Percentiles rank a stretch among this genome's conserved stretches.
phyloP scores from a whole-genome alignment of 2,329 filamentous ascomycete genomes.

The Dactylella cylindrospora region DNA sequence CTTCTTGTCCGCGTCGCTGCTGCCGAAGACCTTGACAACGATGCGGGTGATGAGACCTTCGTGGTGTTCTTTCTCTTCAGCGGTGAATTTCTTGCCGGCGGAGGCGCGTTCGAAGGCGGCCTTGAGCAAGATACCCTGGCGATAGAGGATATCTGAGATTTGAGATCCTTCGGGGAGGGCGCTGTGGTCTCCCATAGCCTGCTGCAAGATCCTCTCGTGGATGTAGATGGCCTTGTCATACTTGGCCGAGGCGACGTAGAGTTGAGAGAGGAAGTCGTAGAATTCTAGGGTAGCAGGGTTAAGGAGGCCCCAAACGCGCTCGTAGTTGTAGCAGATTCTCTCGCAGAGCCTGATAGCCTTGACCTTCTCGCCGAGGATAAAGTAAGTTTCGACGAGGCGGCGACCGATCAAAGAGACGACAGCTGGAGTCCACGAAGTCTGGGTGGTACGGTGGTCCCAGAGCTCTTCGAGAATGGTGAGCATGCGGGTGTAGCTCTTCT shows the following conservation, averaged over 20 bases:
- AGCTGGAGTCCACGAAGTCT: conserved; percentile 55
- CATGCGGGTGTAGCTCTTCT: conserved; percentile 17
- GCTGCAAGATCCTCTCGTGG: conserved; percentile 18
- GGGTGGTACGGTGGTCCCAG: conserved; percentile 56
- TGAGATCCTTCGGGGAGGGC: background rate
- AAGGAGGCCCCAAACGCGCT: conserved; percentile 58
- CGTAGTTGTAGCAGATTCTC: conserved; percentile 61
- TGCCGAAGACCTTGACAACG: conserved; percentile 12
- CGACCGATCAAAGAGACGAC: conserved; percentile 59
- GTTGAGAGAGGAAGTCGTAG: conserved; percentile 56
- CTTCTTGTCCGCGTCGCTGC: conserved; percentile 9
- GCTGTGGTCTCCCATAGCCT: conserved; percentile 9
- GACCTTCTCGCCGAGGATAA: conserved; percentile 56
- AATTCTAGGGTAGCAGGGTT: conserved; percentile 57
- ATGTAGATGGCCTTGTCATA: conserved; percentile 51
- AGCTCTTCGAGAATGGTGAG: conserved; percentile 53
- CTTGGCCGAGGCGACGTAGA: conserved; percentile 55
- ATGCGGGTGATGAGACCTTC: conserved; percentile 4
- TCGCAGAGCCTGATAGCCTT: conserved; percentile 57
- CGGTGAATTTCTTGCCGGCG: conserved; percentile 2
- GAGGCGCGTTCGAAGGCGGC: conserved; percentile 11
- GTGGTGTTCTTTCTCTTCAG: conserved; percentile 13
- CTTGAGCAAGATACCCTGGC: conserved; percentile 11
- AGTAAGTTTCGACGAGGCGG: conserved; percentile 59
- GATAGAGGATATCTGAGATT: conserved; percentile 15